Evolutionary conservation across 1,284 basidiomycete genomes (phyloP).

Genomic region (Trametes sp.): DNA sequence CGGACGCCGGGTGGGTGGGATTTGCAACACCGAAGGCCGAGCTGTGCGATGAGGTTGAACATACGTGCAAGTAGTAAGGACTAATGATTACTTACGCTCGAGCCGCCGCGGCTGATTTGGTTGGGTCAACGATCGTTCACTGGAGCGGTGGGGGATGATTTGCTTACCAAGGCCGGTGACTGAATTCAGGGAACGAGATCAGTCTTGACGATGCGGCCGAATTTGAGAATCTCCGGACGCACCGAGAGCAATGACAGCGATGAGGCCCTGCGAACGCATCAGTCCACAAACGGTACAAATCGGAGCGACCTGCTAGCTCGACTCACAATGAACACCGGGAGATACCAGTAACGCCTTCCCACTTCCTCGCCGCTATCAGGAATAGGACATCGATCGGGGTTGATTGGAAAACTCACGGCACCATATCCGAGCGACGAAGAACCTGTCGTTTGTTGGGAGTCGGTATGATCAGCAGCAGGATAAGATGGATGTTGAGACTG

Average conservation of each 20-base stretch:
- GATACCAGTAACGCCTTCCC: slow-evolving; percentile 22
- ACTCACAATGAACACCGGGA: slow-evolving; percentile 17
- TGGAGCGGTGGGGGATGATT: background rate
- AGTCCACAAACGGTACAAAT: background rate
- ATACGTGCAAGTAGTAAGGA: background rate
- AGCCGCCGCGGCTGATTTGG: slow-evolving; percentile 13
- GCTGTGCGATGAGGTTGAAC: background rate
- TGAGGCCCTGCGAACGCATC: slow-evolving; percentile 9
- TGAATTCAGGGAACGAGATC: background rate
- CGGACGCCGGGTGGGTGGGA: slow-evolving; percentile 12
- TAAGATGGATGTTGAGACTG: too few species aligned
- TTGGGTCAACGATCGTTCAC: background rate
- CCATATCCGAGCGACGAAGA: slow-evolving; percentile 25
- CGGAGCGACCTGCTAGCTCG: too few species aligned
- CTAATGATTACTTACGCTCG: slow-evolving; percentile 11
- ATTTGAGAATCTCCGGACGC: background rate
- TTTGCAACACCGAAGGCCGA: slow-evolving; percentile 13
- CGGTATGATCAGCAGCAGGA: background rate
- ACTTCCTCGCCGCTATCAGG: slow-evolving; percentile 4
- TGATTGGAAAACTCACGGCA: slow-evolving; percentile 7
- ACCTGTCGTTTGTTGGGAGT: slow-evolving; percentile 1
- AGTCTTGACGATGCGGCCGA: background rate
- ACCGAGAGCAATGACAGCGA: slow-evolving; percentile 22
- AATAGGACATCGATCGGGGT: background rate
- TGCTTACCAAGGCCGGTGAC: slow-evolving; percentile 13